Evolutionary conservation across 192 early-diverging fungal species (phyloP), one percentile per base, ranked within the genome.

Genomic region (Linnemannia exigua): DNA sequence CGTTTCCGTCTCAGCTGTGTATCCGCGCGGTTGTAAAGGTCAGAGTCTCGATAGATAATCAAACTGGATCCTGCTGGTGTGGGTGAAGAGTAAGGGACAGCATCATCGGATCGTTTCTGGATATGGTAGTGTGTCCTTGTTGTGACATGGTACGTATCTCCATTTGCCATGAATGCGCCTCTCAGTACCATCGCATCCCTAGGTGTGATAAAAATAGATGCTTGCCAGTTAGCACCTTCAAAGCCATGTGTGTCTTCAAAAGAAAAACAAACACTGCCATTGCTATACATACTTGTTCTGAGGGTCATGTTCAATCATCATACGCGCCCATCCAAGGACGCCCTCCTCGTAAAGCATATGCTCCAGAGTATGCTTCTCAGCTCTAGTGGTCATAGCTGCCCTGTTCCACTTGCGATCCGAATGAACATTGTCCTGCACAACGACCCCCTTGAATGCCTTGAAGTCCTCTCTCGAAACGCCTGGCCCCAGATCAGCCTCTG

Each of bases 31-130:
- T 79, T 38, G 6, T 90, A 78, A 0, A 91, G 79, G 72, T 95
- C 93, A 0, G 93, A 92, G 69, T 93, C 91, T 17, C 93, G 91
- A 82, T 92, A 95, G 28, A 94, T 90, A 35, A 94, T 84, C 77
- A 94, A 89, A 20, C 47, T 51, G 31, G 78, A 48, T 67, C 41
- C 76, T 48, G 41, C 1, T 5, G 51, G 46, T 61, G 74, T 44
- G 50, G 36, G 69, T 72, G 82, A 67, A 48, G 50, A 84, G 74
- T 73, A 79, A 74, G 88, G 85, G 16, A 79, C 44, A 76, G 91
- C 87, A 79, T 95, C 95, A 12, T 85, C 90, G 0, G 84, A 75
- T 9, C 91, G 84, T 67, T 91, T 91, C 19, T 92, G 91, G 17
- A 81, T 79, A 52, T 87, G 88, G 77, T 93, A 94, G 14, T 90